Evolutionary conservation across 257 asterid species (phyloP).

Genomic region (Echium plantagineum): DNA sequence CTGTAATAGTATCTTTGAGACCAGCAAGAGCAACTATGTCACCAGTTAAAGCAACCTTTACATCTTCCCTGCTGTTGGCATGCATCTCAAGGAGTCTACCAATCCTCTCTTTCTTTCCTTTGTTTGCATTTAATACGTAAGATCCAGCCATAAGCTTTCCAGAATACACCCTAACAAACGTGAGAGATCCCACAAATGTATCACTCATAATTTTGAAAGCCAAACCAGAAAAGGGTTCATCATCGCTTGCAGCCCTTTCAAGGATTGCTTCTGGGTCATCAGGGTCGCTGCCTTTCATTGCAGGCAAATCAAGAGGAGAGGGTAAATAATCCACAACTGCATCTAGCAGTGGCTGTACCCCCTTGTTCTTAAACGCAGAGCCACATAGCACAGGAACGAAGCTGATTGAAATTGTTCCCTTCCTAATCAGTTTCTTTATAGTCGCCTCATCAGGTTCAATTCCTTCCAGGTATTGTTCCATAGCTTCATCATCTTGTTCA

Average conservation of each 20-base stretch:
- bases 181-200: slow-evolving; percentile 82
- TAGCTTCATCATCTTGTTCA: slow-evolving; percentile 72
- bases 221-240: slow-evolving; percentile 79
- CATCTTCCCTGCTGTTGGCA: slow-evolving; percentile 91
- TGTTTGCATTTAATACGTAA: slow-evolving; percentile 73
- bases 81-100: slow-evolving; percentile 97
- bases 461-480: slow-evolving; percentile 89
- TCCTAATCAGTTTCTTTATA: slow-evolving; percentile 54
- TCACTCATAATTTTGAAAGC: slow-evolving; percentile 97
- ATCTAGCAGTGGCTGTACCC: slow-evolving; percentile 86
- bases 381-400: slow-evolving; percentile 93
- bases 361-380: slow-evolving; percentile 90
- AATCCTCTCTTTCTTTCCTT: slow-evolving; percentile 87
- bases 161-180: slow-evolving; percentile 76
- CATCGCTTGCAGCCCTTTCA: slow-evolving; percentile 46
- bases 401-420: slow-evolving; percentile 47
- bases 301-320: slow-evolving; percentile 77
- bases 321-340: slow-evolving; percentile 90
- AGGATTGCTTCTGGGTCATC: slow-evolving; percentile 61
- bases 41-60: slow-evolving; percentile 68
- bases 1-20: slow-evolving; percentile 82
- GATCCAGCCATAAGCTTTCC: slow-evolving; percentile 89
- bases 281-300: slow-evolving; percentile 87
- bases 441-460: slow-evolving; percentile 76
- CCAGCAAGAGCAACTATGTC: slow-evolving; percentile 98